Conservation (phyloP, 148 eudicot genomes). For the Arctostaphylos glauca region DNA sequence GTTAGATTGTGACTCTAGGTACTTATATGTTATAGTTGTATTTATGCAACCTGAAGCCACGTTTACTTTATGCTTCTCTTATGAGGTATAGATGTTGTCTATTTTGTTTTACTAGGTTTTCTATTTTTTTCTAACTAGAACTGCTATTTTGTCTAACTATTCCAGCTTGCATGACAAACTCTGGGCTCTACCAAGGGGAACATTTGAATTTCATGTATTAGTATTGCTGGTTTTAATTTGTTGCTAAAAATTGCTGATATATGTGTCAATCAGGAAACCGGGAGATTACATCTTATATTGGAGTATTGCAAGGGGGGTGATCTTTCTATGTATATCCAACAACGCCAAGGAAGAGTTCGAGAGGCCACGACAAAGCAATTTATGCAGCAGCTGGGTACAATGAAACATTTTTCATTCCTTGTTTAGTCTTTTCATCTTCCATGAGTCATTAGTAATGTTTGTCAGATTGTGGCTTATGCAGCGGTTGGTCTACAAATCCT, state of each 20-base stretch:
- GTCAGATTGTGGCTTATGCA: constrained; percentile 29
- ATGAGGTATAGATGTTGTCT: neutral
- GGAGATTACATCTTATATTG: constrained; percentile 84
- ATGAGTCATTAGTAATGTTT: constrained; percentile 16
- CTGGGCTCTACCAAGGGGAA: neutral
- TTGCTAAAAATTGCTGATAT: neutral
- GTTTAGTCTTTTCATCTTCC: neutral
- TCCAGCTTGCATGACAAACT: neutral
- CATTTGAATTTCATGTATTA: neutral
- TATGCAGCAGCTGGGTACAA: constrained; percentile 84
- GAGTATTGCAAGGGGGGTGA: constrained; percentile 98
- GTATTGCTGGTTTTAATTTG: neutral
- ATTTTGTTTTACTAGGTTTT: neutral
- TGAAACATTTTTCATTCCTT: constrained; percentile 11
- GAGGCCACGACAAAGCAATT: constrained; percentile 83
- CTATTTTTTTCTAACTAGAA: neutral
- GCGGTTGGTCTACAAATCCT: constrained; percentile 86
- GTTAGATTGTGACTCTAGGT: neutral
- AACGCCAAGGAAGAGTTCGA: constrained; percentile 72
- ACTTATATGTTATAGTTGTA: neutral
- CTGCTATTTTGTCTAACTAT: neutral
- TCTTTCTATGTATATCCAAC: constrained; percentile 69
- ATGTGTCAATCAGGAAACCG: constrained; percentile 60
- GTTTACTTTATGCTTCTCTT: neutral
- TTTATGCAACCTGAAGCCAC: neutral